Evolutionary conservation across 169 alveolate genomes (phyloP).

Genomic region (Eimeria sp.): DNA sequence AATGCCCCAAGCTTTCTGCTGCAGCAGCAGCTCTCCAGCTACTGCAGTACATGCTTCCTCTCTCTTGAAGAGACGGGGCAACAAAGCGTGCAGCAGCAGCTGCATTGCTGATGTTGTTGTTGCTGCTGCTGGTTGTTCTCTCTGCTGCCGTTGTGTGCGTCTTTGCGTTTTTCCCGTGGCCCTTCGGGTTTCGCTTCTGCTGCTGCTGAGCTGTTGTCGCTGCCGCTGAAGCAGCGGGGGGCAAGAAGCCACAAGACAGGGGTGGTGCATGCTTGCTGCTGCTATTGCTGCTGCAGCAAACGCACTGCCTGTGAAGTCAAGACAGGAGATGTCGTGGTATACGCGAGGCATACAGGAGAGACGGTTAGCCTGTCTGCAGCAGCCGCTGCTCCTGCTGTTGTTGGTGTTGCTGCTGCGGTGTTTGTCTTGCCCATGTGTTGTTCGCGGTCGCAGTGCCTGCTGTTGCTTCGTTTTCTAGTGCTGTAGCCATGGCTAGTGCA

Average conservation of each 20-base stretch:
- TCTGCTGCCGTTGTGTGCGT: background rate
- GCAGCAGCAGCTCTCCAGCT: background rate
- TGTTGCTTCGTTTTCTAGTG: background rate
- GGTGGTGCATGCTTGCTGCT: too few relatives aligned
- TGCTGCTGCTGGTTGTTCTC: too few relatives aligned
- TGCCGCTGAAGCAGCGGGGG: too few relatives aligned
- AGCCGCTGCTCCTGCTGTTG: slow-evolving; percentile 5
- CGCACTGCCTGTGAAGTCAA: slow-evolving; percentile 26
- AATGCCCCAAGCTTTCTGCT: background rate
- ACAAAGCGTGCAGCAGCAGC: background rate
- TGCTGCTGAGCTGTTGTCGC: background rate
- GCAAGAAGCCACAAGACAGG: too few relatives aligned
- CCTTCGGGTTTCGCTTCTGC: background rate
- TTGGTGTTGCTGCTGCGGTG: slow-evolving; percentile 28
- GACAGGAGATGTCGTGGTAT: slow-evolving; percentile 28
- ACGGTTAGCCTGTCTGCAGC: slow-evolving; percentile 7
- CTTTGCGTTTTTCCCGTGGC: background rate
- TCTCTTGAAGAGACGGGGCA: background rate
- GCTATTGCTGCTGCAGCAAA: slow-evolving; percentile 47
- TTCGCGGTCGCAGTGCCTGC: background rate
- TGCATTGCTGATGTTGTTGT: background rate
- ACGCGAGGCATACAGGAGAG: slow-evolving; percentile 19
- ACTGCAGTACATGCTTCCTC: background rate
- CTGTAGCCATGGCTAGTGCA: too few relatives aligned
- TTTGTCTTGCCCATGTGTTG: background rate